These are phyloP conservation scores for Coniochaeta hoffmannii DNA, from an alignment of 2,329 filamentous ascomycete genomes.

Conservation along the genomic window DNA sequence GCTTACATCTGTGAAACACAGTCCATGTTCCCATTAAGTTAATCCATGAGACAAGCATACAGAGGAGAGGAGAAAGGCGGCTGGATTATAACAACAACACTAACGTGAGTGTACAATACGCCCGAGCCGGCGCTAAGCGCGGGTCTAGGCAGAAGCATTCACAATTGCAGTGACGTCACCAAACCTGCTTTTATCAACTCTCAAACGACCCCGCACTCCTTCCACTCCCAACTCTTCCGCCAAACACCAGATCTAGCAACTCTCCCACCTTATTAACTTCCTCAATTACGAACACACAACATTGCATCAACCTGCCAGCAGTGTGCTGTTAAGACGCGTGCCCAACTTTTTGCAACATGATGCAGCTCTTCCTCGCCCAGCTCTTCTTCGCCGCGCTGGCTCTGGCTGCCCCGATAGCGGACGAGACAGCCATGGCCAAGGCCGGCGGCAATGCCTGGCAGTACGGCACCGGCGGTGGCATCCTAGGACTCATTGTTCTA, in stretches of 20 bases:
- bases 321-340: no score
- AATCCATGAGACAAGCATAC: no score
- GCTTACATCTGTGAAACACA: no score
- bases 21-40: no score
- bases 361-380: slow-evolving; percentile 38
- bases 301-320: background rate
- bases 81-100: no score
- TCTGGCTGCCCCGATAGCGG: slow-evolving; percentile 37
- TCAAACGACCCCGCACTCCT: background rate
- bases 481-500: slow-evolving; percentile 53
- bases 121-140: background rate
- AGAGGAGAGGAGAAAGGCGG: no score
- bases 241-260: background rate
- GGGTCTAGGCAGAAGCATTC: background rate
- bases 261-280: background rate
- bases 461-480: slow-evolving; percentile 54
- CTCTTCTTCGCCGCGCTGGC: slow-evolving; percentile 42
- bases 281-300: background rate
- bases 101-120: no score
- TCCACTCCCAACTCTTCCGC: slow-evolving; percentile 3
- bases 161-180: background rate
- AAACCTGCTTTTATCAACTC: background rate
- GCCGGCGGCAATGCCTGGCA: slow-evolving; percentile 40
- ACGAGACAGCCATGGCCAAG: slow-evolving; percentile 25
- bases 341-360: no score